Evolutionary conservation across 2,329 filamentous ascomycete species (phyloP), one percentile per base, ranked within the genome.

Genomic region (Colletotrichum aenigma): DNA sequence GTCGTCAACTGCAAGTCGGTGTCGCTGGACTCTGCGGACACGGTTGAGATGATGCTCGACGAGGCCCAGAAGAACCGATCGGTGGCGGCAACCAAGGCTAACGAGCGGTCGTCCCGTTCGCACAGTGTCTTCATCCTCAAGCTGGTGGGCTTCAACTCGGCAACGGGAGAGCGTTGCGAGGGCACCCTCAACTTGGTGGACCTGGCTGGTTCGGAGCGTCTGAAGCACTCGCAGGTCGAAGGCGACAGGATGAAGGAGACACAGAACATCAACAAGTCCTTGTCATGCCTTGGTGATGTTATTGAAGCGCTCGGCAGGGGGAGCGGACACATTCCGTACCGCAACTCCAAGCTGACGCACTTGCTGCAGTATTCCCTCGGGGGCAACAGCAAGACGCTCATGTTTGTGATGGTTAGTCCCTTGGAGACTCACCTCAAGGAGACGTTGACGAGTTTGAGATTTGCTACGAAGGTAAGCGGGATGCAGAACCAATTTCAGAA

Each of bases 351-450:
- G 91, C 90, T 99, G 78, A 99, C 97, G 10, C 98, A 98, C 82
- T 90, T 99, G 62, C 90, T 99, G 48, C 95, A 98, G 91, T 97
- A 97, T 82, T 98, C 95, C 4, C 88, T 99, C 9, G 96, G 97
- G 6, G 97, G 97, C 18, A 98, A 98, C 84, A 97, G 94, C 79
- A 98, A 98, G 87, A 99, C 97, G 1, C 93, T 99, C 80, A 99
- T 99, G 97, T 98, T 99, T 84, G 95, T 98, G 83, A 98, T 98
- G 96, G 94, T 98, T 72, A 97, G 94, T 79, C 97, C 97, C 38
- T 88, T 98, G 75, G 95, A 97, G 86, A 94, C 93, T 7, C 97
- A 98, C 86, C 88, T 98, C 78, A 94, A 94, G 81, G 97, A 99
- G 88, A 98, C 96, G 4, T 88, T 98, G 83, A 98, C 96, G 60